Percentiles rank a stretch among this genome's conserved stretches.
Conservation (phyloP, 257 asterid genomes). For the Nicotiana paniculata region DNA sequence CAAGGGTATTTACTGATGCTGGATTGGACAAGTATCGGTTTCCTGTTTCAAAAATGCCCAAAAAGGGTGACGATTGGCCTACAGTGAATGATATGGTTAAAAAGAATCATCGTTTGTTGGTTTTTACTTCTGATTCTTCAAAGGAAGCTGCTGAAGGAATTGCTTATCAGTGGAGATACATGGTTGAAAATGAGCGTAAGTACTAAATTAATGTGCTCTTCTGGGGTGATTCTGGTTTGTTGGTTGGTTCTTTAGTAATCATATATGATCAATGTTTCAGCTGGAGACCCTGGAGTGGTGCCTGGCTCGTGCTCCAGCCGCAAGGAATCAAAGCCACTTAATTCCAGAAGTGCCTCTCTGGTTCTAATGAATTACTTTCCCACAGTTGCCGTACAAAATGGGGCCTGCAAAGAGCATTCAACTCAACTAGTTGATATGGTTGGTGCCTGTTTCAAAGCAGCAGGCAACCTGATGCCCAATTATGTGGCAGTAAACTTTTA, state of each 20-base stretch:
- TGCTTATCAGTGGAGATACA: slow-evolving; percentile 94
- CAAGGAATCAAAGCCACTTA: slow-evolving; percentile 85
- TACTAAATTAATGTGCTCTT: slow-evolving; percentile 2
- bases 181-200: slow-evolving; percentile 93
- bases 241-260: slow-evolving; percentile 11
- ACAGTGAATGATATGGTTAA: slow-evolving; percentile 60
- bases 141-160: slow-evolving; percentile 85
- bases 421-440: slow-evolving; percentile 57
- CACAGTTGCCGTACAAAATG: slow-evolving; percentile 78
- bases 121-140: slow-evolving; percentile 92
- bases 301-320: slow-evolving; percentile 78
- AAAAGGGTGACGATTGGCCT: slow-evolving; percentile 89
- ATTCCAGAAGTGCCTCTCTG: slow-evolving; percentile 66
- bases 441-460: slow-evolving; percentile 70
- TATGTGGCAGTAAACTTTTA: slow-evolving; percentile 89
- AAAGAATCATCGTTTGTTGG: slow-evolving; percentile 63
- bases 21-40: slow-evolving; percentile 90
- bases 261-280: slow-evolving; percentile 42
- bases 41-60: slow-evolving; percentile 89
- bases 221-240: slow-evolving; percentile 14
- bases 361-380: slow-evolving; percentile 86
- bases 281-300: slow-evolving; percentile 85
- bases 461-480: slow-evolving; percentile 81
- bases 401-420: slow-evolving; percentile 93
- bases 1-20: slow-evolving; percentile 65